Base-by-base conservation (phyloP, 768 basidiomycete genomes). In the Tricholoma saponaceum region DNA sequence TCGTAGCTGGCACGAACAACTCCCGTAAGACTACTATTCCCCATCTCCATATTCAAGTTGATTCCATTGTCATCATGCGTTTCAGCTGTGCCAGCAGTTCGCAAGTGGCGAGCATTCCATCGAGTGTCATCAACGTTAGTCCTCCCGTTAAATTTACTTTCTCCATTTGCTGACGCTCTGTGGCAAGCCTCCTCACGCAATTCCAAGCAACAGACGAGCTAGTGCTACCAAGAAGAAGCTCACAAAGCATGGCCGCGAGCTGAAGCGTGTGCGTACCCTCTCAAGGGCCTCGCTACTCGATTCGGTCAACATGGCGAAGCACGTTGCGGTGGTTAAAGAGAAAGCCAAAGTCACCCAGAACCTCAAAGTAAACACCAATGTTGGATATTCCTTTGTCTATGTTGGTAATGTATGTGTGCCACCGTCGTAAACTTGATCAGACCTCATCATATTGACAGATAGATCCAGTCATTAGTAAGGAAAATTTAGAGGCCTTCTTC, bases 381-480 rank as follows among this genome's bases (percentile, higher is more conserved):
- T 54, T 5, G 53, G 26, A 4, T 54, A 66, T 55, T 68, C 66
- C 30, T 74, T 72, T 57, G 75, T 83, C 22, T 87, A 75, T 61
- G 81, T 86, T 18, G 86, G 87, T 39, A 88, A 88, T 65, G 87
- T 88, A 62, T 59, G 84, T 72, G 10, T 28, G 10, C 14, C 47
- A n/a, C 16, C 26, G 47, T 30, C 47, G 47, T 50, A 50, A 10
- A 30, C 26, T 50, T 30, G 47, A 30, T 12, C 2, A 14, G 12
- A 18, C 7, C n/a, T 54, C 30, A 54, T 10, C 52, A 28, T 18
- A 37, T 56, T 52, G 47, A 57, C 58, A 77, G 75, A 50, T 78
- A 28, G 65, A 72, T 43, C 69, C 76, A 9, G 62, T 67, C 2
- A 73, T 78, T 50, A 73, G 68, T 18, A 67, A 72, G 47, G 60